Evolutionary conservation across 2,329 filamentous ascomycete genomes (phyloP).

Genomic region (Fusarium nodosum): DNA sequence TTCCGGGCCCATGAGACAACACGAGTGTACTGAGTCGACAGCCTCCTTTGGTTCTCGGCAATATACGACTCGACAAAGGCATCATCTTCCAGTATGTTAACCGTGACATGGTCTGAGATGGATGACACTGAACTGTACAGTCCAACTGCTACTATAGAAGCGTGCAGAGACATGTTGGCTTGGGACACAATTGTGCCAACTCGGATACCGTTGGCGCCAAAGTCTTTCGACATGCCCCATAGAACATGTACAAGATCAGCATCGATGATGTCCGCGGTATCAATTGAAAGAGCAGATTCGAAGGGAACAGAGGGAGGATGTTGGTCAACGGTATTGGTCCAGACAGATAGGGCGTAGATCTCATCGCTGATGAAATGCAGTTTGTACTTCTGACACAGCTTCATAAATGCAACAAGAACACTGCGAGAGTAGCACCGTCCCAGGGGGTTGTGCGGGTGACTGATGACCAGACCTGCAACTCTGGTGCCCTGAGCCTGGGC

Average conservation of each 20-base stretch:
- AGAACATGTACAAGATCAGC: conserved; percentile 65
- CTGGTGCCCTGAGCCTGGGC: conserved; percentile 56
- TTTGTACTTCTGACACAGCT: conserved; percentile 61
- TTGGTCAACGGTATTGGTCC: conserved; percentile 55
- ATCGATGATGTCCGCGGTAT: conserved; percentile 61
- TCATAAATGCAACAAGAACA: conserved; percentile 58
- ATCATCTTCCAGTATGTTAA: conserved; percentile 60
- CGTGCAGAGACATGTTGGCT: conserved; percentile 57
- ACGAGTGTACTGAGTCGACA: conserved; percentile 58
- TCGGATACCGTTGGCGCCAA: conserved; percentile 69
- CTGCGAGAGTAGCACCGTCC: conserved; percentile 62
- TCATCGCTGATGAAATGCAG: conserved; percentile 67
- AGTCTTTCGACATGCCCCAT: conserved; percentile 65
- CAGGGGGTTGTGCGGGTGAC: conserved; percentile 66
- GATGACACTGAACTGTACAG: conserved; percentile 62
- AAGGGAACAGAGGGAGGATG: conserved; percentile 54
- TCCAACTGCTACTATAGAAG: conserved; percentile 54
- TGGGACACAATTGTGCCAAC: conserved; percentile 66
- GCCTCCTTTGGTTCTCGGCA: conserved; percentile 56
- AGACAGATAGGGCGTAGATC: conserved; percentile 67
- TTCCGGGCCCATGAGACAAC: conserved; percentile 55
- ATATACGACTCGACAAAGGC: conserved; percentile 61
- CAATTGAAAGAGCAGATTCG: conserved; percentile 61
- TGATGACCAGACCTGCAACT: conserved; percentile 64
- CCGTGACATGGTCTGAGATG: conserved; percentile 58